Percentiles rank a stretch among this genome's conserved stretches.
These are phyloP conservation scores for Cyclotella atomus DNA, from an alignment of 108 stramenopile genomes.

Conservation along the genomic window DNA sequence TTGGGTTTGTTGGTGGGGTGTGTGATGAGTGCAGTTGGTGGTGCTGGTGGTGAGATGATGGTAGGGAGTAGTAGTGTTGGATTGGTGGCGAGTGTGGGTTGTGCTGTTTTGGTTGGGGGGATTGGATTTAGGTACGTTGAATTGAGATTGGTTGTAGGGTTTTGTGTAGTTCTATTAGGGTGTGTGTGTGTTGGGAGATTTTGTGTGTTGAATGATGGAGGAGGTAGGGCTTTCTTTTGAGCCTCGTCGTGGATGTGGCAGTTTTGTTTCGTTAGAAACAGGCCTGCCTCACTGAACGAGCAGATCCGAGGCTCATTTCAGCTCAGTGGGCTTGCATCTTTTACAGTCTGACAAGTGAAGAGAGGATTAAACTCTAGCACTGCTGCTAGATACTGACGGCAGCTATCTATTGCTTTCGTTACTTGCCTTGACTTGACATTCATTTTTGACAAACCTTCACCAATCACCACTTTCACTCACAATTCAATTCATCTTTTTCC, in stretches of 20 bases:
- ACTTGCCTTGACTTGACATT: no score
- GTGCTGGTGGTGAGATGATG: background rate
- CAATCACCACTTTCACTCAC: background rate
- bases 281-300: background rate
- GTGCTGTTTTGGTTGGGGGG: slow-evolving; percentile 18
- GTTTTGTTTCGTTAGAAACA: background rate
- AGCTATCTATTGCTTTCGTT: no score
- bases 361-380: no score
- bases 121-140: slow-evolving; percentile 31
- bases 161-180: background rate
- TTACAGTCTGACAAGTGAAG: slow-evolving; percentile 5
- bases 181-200: background rate
- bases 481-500: background rate
- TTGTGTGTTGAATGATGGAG: background rate
- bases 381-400: no score
- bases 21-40: background rate
- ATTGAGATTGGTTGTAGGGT: background rate
- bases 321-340: background rate
- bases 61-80: background rate
- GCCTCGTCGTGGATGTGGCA: background rate
- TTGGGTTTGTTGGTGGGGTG: background rate
- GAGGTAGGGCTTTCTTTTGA: no score
- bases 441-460: no score
- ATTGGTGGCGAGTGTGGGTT: background rate
- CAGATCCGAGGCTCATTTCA: background rate